Evolutionary conservation across 345 rosid species (phyloP).

Genomic region (Aethionema arabicum): DNA sequence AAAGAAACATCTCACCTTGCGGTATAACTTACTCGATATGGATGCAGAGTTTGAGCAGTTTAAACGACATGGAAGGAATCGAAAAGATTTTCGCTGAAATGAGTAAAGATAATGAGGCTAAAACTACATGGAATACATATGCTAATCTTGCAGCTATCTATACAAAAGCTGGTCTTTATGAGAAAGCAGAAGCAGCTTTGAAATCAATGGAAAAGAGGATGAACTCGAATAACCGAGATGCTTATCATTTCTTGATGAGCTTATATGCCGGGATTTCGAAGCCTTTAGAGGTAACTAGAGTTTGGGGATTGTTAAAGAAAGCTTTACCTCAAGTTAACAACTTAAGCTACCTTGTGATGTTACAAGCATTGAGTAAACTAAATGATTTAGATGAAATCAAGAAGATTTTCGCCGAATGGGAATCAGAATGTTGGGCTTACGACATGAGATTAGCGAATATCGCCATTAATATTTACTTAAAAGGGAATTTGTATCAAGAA

Average conservation of each 20-base stretch:
- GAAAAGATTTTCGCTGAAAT: conserved; percentile 44
- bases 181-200: conserved; percentile 65
- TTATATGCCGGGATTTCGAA: conserved; percentile 59
- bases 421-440: conserved; percentile 47
- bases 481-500: conserved; percentile 49
- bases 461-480: conserved; percentile 50
- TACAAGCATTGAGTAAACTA: conserved; percentile 59
- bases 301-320: conserved; percentile 57
- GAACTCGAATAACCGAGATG: conserved; percentile 46
- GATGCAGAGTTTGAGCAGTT: conserved; percentile 62
- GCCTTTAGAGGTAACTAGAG: conserved; percentile 51
- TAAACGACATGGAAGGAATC: conserved; percentile 47
- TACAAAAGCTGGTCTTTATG: conserved; percentile 53
- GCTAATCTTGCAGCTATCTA: conserved; percentile 64
- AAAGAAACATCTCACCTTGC: conserved; percentile 37
- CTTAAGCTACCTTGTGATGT: conserved; percentile 52
- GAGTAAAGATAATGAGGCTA: conserved; percentile 32
- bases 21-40: conserved; percentile 42
- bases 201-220: conserved; percentile 55
- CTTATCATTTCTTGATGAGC: conserved; percentile 68
- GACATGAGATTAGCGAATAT: conserved; percentile 60
- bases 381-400: conserved; percentile 54
- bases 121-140: conserved; percentile 49
- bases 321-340: conserved; percentile 44
- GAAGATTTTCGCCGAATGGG: conserved; percentile 66